Percentiles rank a stretch among this genome's conserved stretches.
Conservation (phyloP, 2,329 filamentous ascomycete species). For the Cadophora sp. region DNA sequence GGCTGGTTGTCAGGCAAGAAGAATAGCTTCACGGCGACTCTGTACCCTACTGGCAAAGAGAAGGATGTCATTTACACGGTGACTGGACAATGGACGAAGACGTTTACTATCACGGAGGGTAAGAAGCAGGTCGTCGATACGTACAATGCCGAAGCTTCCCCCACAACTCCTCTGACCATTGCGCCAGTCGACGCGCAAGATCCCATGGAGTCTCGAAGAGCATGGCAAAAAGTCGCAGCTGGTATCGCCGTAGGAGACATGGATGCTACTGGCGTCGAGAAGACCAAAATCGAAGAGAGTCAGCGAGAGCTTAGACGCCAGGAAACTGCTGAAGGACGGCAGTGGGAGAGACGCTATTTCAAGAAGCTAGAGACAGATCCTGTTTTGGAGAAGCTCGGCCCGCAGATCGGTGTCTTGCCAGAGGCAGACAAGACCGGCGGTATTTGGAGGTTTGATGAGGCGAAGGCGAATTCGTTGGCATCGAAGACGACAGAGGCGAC, state of each 20-base stretch:
- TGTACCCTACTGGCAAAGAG: conserved; percentile 75
- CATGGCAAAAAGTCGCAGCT: conserved; percentile 85
- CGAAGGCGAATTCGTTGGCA: conserved; percentile 36
- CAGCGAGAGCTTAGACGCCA: conserved; percentile 79
- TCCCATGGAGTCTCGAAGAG: conserved; percentile 83
- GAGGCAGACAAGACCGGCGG: conserved; percentile 72
- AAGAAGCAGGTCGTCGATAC: conserved; percentile 60
- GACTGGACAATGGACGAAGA: conserved; percentile 89
- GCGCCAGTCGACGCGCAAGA: conserved; percentile 81
- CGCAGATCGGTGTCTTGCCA: conserved; percentile 47
- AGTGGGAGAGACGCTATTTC: conserved; percentile 90
- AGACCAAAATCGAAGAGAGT: conserved; percentile 87
- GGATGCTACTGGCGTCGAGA: conserved; percentile 78
- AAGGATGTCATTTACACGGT: conserved; percentile 81
- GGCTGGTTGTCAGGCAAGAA: conserved; percentile 97
- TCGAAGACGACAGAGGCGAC: neutral
- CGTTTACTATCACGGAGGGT: conserved; percentile 78
- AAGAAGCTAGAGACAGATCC: conserved; percentile 55
- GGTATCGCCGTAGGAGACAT: conserved; percentile 85
- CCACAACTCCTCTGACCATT: conserved; percentile 72
- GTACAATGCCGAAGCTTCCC: conserved; percentile 64
- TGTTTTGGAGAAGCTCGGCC: conserved; percentile 51
- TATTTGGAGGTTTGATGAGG: conserved; percentile 71
- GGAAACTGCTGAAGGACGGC: conserved; percentile 75
- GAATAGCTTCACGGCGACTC: conserved; percentile 80